Percentiles rank a stretch among this genome's conserved stretches.
Conservation (phyloP, 345 rosid species). For the Populus simonii region DNA sequence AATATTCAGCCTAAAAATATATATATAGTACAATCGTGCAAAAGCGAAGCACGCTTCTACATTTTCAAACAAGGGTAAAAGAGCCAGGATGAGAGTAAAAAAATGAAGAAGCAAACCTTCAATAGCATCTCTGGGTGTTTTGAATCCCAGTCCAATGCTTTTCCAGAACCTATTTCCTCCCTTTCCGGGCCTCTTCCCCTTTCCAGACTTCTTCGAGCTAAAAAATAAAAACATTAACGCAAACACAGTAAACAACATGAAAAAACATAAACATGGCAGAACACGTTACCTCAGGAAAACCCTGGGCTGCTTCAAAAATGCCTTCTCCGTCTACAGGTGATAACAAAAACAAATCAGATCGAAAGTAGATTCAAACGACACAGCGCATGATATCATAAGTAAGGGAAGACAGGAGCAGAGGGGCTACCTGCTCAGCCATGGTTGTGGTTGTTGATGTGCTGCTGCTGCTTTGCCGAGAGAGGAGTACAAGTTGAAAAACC, state of each 20-base stretch:
- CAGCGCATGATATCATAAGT: no score
- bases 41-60: not conserved
- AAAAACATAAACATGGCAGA: not conserved
- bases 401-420: not conserved
- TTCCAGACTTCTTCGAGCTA: slow-evolving; percentile 77
- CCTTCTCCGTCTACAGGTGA: slow-evolving; percentile 43
- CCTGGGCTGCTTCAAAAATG: slow-evolving; percentile 85
- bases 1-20: not conserved
- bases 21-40: not conserved
- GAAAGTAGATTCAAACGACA: not conserved
- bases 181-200: slow-evolving; percentile 96
- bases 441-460: not conserved
- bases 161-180: slow-evolving; percentile 89
- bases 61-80: not conserved
- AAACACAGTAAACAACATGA: not conserved
- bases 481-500: not conserved
- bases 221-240: not conserved
- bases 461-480: not conserved
- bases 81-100: not conserved
- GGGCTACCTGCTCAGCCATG: slow-evolving; percentile 19
- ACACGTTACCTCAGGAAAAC: slow-evolving; percentile 60
- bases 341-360: not conserved
- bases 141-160: slow-evolving; percentile 85
- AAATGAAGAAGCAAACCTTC: slow-evolving; percentile 45
- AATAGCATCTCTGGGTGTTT: slow-evolving; percentile 87